phyloP scores from a whole-genome alignment of 345 rosid genomes.

The Camelina sativa region DNA sequence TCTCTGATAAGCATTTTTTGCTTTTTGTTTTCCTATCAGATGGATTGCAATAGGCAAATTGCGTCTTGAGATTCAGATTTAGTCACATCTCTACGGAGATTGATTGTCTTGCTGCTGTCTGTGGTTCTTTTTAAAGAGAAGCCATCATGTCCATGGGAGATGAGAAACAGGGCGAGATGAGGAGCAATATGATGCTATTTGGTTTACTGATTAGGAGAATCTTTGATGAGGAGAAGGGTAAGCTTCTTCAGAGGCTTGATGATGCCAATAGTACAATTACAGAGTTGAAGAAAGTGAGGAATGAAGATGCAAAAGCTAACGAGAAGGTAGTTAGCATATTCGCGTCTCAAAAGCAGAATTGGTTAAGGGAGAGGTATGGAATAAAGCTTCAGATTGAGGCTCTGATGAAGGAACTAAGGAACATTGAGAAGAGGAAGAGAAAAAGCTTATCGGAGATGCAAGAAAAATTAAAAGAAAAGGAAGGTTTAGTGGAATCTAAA shows the following conservation, averaged over 20 bases:
- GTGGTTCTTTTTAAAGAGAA: conserved; percentile 49
- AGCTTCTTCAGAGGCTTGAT: conserved; percentile 59
- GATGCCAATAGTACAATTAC: conserved; percentile 60
- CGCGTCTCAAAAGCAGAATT: conserved; percentile 84
- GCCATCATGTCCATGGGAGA: conserved; percentile 48
- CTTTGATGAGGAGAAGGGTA: conserved; percentile 52
- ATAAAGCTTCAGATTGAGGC: conserved; percentile 64
- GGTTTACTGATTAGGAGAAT: conserved; percentile 74
- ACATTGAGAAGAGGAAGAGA: conserved; percentile 54
- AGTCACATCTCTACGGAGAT: conserved; percentile 18
- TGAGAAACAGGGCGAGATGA: conserved; percentile 59
- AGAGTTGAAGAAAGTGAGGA: conserved; percentile 66
- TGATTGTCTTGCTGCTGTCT: conserved; percentile 63
- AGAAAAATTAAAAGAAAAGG: conserved; percentile 62
- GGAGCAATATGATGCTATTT: conserved; percentile 63
- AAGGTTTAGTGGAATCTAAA: conserved; percentile 57
- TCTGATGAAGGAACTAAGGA: conserved; percentile 60
- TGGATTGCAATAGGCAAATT: conserved; percentile 19
- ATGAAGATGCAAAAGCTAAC: conserved; percentile 86
- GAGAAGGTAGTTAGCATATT: conserved; percentile 89
- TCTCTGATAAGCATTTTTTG: not conserved
- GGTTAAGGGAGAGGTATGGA: conserved; percentile 74
- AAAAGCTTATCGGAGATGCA: conserved; percentile 55
- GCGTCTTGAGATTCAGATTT: conserved; percentile 40
- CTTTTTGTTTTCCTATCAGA: not conserved